These are phyloP conservation scores for Smittium culicis DNA, from an alignment of 371 early-diverging fungal species.

Conservation along the genomic window DNA sequence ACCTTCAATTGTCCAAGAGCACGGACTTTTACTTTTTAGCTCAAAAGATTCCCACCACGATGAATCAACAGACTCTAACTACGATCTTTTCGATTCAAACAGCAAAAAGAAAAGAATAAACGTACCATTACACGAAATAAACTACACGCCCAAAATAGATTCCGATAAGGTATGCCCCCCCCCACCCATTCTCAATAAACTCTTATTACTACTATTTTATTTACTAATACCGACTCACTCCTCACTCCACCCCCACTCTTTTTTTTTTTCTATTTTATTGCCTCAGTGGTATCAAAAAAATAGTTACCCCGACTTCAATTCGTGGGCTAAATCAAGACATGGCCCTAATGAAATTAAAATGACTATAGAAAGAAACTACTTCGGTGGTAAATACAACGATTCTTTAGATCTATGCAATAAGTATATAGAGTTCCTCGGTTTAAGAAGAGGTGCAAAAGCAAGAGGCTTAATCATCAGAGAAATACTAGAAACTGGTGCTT, in stretches of 20 bases:
- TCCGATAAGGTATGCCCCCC: slow-evolving; percentile 12
- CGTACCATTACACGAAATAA: slow-evolving; percentile 18
- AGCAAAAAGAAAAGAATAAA: slow-evolving; percentile 13
- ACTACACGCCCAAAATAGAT: slow-evolving; percentile 21
- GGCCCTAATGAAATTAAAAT: slow-evolving; percentile 23
- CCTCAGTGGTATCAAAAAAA: slow-evolving; percentile 21
- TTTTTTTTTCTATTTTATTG: not conserved
- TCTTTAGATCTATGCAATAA: slow-evolving; percentile 15
- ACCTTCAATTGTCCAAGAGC: not conserved
- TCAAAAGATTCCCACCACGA: not conserved
- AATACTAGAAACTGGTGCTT: slow-evolving; percentile 23
- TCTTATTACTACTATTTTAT: no score
- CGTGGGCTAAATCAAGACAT: slow-evolving; percentile 16
- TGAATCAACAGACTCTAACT: slow-evolving; percentile 7
- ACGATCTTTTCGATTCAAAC: slow-evolving; percentile 17
- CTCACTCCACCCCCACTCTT: no score
- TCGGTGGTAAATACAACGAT: slow-evolving; percentile 10
- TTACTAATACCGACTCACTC: no score
- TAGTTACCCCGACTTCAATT: not conserved
- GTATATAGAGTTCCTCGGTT: slow-evolving; percentile 9
- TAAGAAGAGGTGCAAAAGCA: not conserved
- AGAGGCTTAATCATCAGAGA: slow-evolving; percentile 23
- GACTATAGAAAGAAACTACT: slow-evolving; percentile 24
- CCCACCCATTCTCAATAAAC: no score
- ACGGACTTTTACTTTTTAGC: not conserved